Conservation (phyloP, 1,139 yeast genomes). For the Geotrichum macrosporum region DNA sequence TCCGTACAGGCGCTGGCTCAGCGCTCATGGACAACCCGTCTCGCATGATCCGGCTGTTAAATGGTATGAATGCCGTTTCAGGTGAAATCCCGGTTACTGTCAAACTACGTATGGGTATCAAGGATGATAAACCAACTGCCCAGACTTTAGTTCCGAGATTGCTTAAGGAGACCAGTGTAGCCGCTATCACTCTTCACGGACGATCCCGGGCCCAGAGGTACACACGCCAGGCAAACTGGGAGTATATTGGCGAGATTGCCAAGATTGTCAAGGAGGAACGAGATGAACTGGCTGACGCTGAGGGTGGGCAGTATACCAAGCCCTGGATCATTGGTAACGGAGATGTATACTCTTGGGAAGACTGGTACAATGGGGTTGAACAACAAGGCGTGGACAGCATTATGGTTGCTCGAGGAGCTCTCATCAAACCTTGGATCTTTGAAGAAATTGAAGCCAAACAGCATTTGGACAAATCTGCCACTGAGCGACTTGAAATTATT, state of each 20-base stretch:
- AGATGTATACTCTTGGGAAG: slow-evolving; percentile 80
- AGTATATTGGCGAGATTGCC: slow-evolving; percentile 74
- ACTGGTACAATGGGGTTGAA: slow-evolving; percentile 76
- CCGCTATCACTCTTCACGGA: slow-evolving; percentile 92
- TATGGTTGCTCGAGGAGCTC: slow-evolving; percentile 97
- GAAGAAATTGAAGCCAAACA: slow-evolving; percentile 91
- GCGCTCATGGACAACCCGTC: slow-evolving; percentile 91
- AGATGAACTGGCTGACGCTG: slow-evolving; percentile 44
- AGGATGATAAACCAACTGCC: slow-evolving; percentile 84
- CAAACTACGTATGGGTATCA: slow-evolving; percentile 87
- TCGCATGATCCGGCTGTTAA: slow-evolving; percentile 66
- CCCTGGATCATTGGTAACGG: slow-evolving; percentile 79
- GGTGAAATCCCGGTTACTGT: slow-evolving; percentile 90
- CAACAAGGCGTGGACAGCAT: slow-evolving; percentile 73
- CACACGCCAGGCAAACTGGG: slow-evolving; percentile 90
- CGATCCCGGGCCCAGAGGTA: slow-evolving; percentile 94
- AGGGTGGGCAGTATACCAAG: slow-evolving; percentile 37
- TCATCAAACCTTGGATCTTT: slow-evolving; percentile 97
- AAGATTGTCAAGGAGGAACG: slow-evolving; percentile 54
- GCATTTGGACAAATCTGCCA: slow-evolving; percentile 83
- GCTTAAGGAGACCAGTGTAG: slow-evolving; percentile 72
- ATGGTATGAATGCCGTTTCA: slow-evolving; percentile 83
- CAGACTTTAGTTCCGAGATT: slow-evolving; percentile 64
- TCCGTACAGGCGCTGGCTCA: slow-evolving; percentile 92
- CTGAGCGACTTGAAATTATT: slow-evolving; percentile 77